Evolutionary conservation across 345 rosid genomes (phyloP).

Genomic region (Streptanthus diversifolius): DNA sequence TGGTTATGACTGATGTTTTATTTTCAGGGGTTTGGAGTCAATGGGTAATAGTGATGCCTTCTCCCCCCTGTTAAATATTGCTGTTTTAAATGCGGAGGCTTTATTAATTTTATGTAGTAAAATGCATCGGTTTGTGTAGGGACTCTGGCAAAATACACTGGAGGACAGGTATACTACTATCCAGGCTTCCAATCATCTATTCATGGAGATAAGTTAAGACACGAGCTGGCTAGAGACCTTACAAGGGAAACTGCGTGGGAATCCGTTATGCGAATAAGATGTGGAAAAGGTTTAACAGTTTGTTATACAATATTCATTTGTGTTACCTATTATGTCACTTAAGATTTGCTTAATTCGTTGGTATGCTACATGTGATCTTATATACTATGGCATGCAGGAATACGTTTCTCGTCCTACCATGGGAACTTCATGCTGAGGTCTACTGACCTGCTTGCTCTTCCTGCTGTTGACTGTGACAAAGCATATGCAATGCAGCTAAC

Average conservation of each 20-base stretch:
- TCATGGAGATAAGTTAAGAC: conserved; percentile 80
- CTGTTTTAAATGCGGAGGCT: conserved; percentile 1
- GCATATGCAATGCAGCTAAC: conserved; percentile 94
- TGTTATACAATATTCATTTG: neutral
- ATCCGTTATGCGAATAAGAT: conserved; percentile 98
- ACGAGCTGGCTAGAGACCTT: conserved; percentile 90
- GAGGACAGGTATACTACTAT: conserved; percentile 93
- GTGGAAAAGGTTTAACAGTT: conserved; percentile 84
- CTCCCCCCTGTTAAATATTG: neutral
- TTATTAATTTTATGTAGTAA: neutral
- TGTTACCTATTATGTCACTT: neutral
- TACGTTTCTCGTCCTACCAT: conserved; percentile 90
- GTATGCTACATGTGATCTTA: conserved; percentile 28
- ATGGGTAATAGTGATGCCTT: neutral
- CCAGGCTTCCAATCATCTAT: conserved; percentile 73
- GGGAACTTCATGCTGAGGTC: conserved; percentile 99
- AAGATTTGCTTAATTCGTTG: conserved; percentile 7
- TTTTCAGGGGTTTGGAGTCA: conserved; percentile 8
- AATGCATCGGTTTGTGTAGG: conserved; percentile 44
- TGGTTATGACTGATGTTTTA: neutral
- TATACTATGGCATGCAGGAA: conserved; percentile 51
- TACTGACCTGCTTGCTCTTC: conserved; percentile 92
- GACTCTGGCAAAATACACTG: conserved; percentile 90
- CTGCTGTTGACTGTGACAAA: conserved; percentile 98
- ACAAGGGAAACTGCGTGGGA: conserved; percentile 99